Percentiles rank a stretch among this genome's conserved stretches.
These are phyloP conservation scores for Penicillium nordicum DNA, from an alignment of 2,329 filamentous ascomycete genomes.

Conservation along the genomic window DNA sequence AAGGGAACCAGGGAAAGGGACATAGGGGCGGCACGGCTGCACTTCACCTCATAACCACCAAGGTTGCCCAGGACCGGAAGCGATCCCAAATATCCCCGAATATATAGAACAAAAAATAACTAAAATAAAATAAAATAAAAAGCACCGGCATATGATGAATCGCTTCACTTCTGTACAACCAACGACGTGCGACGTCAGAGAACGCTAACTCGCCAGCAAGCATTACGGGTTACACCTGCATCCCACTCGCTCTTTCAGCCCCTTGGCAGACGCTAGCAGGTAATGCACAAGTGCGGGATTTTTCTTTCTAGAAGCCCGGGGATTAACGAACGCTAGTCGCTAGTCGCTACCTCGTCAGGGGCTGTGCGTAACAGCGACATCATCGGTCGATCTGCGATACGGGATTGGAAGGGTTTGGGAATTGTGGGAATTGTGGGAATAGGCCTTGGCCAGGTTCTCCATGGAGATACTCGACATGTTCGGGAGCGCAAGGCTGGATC, in stretches of 20 bases:
- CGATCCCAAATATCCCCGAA: not conserved
- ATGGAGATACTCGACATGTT: not conserved
- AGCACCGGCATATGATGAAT: not conserved
- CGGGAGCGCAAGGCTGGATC: not conserved
- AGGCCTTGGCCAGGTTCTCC: not conserved
- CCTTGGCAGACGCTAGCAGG: constrained; percentile 2
- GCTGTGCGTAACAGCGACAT: constrained; percentile 12
- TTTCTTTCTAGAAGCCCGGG: constrained; percentile 17
- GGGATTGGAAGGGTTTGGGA: not conserved
- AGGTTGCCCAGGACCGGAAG: constrained; percentile 1
- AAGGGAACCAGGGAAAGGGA: not conserved
- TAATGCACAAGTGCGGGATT: constrained; percentile 18
- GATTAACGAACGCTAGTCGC: constrained; percentile 7
- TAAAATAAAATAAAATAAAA: not conserved
- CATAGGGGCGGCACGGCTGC: not conserved
- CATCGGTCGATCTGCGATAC: constrained; percentile 7
- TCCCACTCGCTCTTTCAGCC: not conserved
- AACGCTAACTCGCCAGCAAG: not conserved
- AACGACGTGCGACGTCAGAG: not conserved
- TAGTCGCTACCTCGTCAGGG: constrained; percentile 1
- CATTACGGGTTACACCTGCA: not conserved
- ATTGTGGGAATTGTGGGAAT: not conserved
- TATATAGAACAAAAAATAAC: not conserved
- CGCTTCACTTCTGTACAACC: not conserved
- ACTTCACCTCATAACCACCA: not conserved